Base-by-base conservation (phyloP, 768 basidiomycete genomes). In the Exidia glandulosa region DNA sequence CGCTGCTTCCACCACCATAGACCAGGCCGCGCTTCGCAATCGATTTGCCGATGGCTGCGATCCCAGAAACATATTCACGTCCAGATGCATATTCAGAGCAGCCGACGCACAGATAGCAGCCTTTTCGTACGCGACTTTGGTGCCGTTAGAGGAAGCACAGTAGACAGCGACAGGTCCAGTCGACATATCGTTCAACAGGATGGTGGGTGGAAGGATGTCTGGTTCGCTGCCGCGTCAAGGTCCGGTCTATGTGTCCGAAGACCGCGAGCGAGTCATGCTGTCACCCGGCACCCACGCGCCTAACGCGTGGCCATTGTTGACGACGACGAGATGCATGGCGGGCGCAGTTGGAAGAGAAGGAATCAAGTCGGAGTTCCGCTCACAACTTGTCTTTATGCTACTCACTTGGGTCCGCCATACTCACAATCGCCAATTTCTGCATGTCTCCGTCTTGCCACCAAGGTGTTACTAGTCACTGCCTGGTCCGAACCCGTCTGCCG, bases 1-100 rank as follows among this genome's bases (percentile, higher is more conserved):
- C 94, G 47, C 77, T 76, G 23, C 78, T 76, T 0, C 92, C 94
- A 6, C 94, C 94, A 2, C 94, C 94, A 68, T 96, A 97, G 2
- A 97, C 80, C 14, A 96, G 77, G 3, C 84, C 80, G 2, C 85
- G 76, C 0, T 79, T 74, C 16, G 78, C 72, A 25, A 54, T 12
- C 30, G 50, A 23, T 10, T 54, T 54, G 50, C 50, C 50, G 19
- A 54, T 31, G 4, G 50, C 50, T 54, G 50, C 25, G 9, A 54
- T 29, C 14, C 50, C 7, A 6, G 6, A 13, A 19, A 23, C n/a
- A n/a, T 37, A 54, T n/a, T 23, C 50, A 54, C 27, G 50, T 6
- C 50, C 19, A 9, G 7, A 9, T n/a, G 47, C 7, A 48, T 16
- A 6, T 23, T 9, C 23, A 13, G 25, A 54, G 23, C 5, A 6